phyloP scores from a whole-genome alignment of 805 yeast genomes.

The Priceomyces carsonii region DNA sequence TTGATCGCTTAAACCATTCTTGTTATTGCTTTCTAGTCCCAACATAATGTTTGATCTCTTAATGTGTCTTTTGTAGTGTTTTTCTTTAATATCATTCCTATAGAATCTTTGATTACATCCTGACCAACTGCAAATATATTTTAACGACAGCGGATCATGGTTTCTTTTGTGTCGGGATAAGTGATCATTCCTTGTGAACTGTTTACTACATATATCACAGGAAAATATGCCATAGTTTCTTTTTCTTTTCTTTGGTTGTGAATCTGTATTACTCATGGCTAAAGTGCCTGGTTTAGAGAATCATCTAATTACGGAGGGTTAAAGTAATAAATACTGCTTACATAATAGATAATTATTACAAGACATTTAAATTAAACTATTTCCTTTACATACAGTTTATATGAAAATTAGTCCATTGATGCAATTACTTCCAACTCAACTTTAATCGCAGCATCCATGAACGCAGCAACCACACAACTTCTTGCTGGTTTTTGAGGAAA shows the following conservation, averaged over 20 bases:
- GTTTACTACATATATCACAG: constrained; percentile 53
- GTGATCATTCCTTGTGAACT: constrained; percentile 60
- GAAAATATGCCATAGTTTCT: constrained; percentile 25
- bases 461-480: constrained; percentile 51
- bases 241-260: constrained; percentile 13
- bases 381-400: too few relatives aligned
- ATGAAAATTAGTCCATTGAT: constrained; percentile 19
- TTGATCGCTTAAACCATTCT: too few relatives aligned
- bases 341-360: too few relatives aligned
- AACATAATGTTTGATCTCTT: constrained; percentile 4
- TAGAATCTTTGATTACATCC: constrained; percentile 18
- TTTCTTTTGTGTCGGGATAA: constrained; percentile 61
- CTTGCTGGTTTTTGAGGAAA: constrained; percentile 54
- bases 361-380: too few relatives aligned
- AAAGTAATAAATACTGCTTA: too few relatives aligned
- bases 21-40: too few relatives aligned
- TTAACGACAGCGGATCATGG: constrained; percentile 30
- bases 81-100: constrained; percentile 22
- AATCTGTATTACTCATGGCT: constrained; percentile 1
- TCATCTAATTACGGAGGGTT: neutral
- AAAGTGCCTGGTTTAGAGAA: too few relatives aligned
- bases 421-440: constrained; percentile 57
- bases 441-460: constrained; percentile 50
- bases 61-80: constrained; percentile 20
- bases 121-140: constrained; percentile 16